Conservation (phyloP, 1,284 basidiomycete species). For the Cryptococcus sp. region DNA sequence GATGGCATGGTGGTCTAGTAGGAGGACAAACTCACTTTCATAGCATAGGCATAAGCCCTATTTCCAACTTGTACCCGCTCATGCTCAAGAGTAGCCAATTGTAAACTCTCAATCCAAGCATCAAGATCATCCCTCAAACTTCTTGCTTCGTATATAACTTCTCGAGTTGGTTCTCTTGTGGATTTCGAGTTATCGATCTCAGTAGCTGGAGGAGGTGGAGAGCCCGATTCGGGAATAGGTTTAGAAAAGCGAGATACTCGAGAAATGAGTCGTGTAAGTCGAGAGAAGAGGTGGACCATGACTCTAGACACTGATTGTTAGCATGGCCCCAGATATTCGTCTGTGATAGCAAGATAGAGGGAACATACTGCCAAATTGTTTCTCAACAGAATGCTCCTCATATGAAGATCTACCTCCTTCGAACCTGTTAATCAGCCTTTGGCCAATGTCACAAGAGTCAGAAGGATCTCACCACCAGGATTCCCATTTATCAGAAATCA, state of each 20-base stretch:
- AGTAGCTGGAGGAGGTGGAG: background rate
- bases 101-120: slow-evolving; percentile 41
- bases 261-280: slow-evolving; percentile 33
- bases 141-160: slow-evolving; percentile 27
- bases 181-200: background rate
- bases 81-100: slow-evolving; percentile 39
- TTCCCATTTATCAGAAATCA: slow-evolving; percentile 46
- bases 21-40: slow-evolving; percentile 41
- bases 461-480: slow-evolving; percentile 49
- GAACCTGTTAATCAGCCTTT: slow-evolving; percentile 16
- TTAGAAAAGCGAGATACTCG: slow-evolving; percentile 18
- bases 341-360: background rate
- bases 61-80: slow-evolving; percentile 49
- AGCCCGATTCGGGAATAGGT: slow-evolving; percentile 22
- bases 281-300: slow-evolving; percentile 41
- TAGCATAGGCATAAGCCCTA: slow-evolving; percentile 46
- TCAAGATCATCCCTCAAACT: slow-evolving; percentile 43
- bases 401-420: slow-evolving; percentile 40
- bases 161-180: slow-evolving; percentile 13
- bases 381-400: slow-evolving; percentile 52
- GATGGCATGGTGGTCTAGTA: background rate
- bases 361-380: slow-evolving; percentile 52
- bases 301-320: slow-evolving; percentile 35
- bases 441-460: slow-evolving; percentile 9
- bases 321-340: background rate